phyloP scores from a whole-genome alignment of 768 basidiomycete genomes.

The Hemileccinum impolitum region DNA sequence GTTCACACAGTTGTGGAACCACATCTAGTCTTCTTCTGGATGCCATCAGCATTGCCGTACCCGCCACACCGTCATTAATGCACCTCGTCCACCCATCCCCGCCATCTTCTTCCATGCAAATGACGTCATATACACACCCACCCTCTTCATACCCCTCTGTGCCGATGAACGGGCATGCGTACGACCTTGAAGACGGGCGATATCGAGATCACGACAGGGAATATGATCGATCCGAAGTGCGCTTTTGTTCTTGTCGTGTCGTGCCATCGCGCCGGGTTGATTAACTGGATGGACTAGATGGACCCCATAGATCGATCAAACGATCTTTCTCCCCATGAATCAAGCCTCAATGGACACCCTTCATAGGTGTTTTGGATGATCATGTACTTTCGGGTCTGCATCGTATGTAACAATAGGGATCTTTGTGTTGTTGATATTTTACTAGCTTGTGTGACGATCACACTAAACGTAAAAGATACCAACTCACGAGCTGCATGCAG shows the following conservation, averaged over 20 bases:
- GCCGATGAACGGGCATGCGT: constrained; percentile 25
- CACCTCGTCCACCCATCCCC: constrained; percentile 31
- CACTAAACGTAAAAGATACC: neutral
- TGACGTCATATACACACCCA: constrained; percentile 15
- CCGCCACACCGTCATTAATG: constrained; percentile 31
- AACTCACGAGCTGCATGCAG: too few species aligned
- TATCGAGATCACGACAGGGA: constrained; percentile 26
- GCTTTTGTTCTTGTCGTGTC: neutral
- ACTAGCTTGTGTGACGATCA: constrained; percentile 1
- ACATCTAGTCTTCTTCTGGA: constrained; percentile 29
- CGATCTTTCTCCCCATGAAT: constrained; percentile 20
- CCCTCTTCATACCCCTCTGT: constrained; percentile 4
- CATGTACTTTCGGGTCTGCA: neutral
- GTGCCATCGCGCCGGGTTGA: neutral
- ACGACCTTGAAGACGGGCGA: constrained; percentile 26
- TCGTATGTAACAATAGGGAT: neutral
- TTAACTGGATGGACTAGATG: neutral
- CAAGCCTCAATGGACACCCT: constrained; percentile 22
- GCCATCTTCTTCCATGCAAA: constrained; percentile 16
- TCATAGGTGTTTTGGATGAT: constrained; percentile 8
- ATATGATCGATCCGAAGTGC: constrained; percentile 20
- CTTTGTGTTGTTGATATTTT: neutral
- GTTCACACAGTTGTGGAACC: neutral
- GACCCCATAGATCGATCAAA: constrained; percentile 17
- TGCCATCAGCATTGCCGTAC: constrained; percentile 31